These are phyloP conservation scores for Karstenula rhodostoma DNA, from an alignment of 2,329 filamentous ascomycete species.

Conservation along the genomic window DNA sequence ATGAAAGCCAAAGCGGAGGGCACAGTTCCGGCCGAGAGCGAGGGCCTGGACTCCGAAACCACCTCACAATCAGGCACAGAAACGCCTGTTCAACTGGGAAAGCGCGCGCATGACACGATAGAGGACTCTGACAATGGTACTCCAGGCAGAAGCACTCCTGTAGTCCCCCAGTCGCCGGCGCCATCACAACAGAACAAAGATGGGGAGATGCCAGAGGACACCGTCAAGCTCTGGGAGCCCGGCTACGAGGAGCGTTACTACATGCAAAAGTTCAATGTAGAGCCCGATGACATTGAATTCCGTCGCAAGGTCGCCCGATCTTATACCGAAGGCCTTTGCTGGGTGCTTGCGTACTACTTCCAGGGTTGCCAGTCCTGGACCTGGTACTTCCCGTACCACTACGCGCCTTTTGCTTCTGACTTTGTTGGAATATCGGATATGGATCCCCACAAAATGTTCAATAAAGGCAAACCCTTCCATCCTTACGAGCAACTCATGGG, in stretches of 20 bases:
- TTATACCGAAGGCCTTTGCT: slow-evolving; percentile 94
- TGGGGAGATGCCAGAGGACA: slow-evolving; percentile 76
- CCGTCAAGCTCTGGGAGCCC: slow-evolving; percentile 90
- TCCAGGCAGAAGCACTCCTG: slow-evolving; percentile 66
- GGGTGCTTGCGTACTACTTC: slow-evolving; percentile 97
- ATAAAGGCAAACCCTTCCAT: slow-evolving; percentile 83
- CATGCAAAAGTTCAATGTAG: slow-evolving; percentile 91
- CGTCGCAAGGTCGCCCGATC: slow-evolving; percentile 85
- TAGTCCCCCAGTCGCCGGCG: slow-evolving; percentile 55
- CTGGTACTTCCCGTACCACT: slow-evolving; percentile 99
- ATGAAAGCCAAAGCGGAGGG: slow-evolving; percentile 63
- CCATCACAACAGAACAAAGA: slow-evolving; percentile 50
- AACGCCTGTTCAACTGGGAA: slow-evolving; percentile 65
- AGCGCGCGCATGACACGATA: slow-evolving; percentile 78
- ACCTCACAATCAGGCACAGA: slow-evolving; percentile 41
- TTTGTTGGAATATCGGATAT: slow-evolving; percentile 85
- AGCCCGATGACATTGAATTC: slow-evolving; percentile 82
- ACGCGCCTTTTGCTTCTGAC: slow-evolving; percentile 95
- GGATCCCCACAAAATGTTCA: slow-evolving; percentile 72
- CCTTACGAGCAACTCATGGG: slow-evolving; percentile 99
- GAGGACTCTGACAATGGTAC: slow-evolving; percentile 69
- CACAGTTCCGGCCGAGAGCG: slow-evolving; percentile 34
- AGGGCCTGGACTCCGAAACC: slow-evolving; percentile 35
- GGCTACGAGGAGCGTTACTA: slow-evolving; percentile 97
- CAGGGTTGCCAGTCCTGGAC: slow-evolving; percentile 98